Evolutionary conservation across 495 filamentous ascomycete genomes (phyloP).

Genomic region (Entonaema liquescens): DNA sequence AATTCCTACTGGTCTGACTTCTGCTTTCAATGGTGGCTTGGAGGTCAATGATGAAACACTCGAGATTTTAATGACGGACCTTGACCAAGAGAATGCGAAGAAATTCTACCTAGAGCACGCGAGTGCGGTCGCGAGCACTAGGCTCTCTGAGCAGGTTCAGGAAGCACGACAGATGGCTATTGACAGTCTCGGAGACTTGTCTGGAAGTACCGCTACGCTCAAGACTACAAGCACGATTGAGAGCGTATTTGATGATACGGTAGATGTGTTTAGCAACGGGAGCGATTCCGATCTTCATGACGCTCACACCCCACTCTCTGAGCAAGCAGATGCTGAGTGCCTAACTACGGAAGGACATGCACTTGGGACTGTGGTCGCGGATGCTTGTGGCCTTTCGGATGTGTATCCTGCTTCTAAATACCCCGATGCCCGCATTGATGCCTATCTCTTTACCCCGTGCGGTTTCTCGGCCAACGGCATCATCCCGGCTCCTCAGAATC

Average conservation of each 20-base stretch:
- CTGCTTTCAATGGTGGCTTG: slow-evolving; percentile 58
- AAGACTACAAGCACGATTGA: slow-evolving; percentile 45
- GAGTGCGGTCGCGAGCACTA: slow-evolving; percentile 85
- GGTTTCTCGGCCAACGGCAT: slow-evolving; percentile 99
- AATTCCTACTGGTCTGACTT: slow-evolving; percentile 71
- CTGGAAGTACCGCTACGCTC: slow-evolving; percentile 49
- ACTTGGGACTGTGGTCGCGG: slow-evolving; percentile 90
- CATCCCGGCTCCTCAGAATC: slow-evolving; percentile 73
- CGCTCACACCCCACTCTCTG: slow-evolving; percentile 63
- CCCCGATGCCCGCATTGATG: slow-evolving; percentile 92
- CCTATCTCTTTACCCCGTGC: slow-evolving; percentile 96
- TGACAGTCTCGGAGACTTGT: slow-evolving; percentile 62
- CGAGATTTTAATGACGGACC: slow-evolving; percentile 97
- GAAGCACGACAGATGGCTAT: slow-evolving; percentile 63
- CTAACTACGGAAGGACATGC: slow-evolving; percentile 93
- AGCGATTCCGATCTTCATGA: slow-evolving; percentile 69
- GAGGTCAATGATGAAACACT: slow-evolving; percentile 83
- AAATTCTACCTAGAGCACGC: slow-evolving; percentile 97
- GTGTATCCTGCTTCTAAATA: slow-evolving; percentile 88
- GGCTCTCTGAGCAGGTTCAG: slow-evolving; percentile 69
- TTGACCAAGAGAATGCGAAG: slow-evolving; percentile 90
- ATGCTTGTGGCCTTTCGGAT: slow-evolving; percentile 86
- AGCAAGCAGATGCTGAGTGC: slow-evolving; percentile 70
- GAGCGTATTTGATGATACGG: slow-evolving; percentile 57
- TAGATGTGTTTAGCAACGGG: slow-evolving; percentile 83